Conservation (phyloP, 2,329 filamentous ascomycete genomes). For the Thyridium curvatum region DNA sequence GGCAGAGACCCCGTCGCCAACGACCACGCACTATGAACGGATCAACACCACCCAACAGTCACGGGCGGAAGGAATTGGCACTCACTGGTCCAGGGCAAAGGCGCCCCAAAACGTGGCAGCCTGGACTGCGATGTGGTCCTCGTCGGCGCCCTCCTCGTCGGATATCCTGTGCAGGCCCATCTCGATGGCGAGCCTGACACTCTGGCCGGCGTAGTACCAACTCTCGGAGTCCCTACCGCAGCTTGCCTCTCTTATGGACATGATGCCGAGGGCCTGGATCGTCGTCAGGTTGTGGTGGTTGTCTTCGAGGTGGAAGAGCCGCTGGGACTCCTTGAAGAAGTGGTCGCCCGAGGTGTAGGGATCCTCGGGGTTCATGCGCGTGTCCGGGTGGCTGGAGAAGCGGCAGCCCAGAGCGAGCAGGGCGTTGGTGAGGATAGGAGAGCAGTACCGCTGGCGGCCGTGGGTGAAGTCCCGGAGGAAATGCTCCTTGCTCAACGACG, state of each 20-base stretch:
- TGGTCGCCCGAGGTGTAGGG: constrained; percentile 63
- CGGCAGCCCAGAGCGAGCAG: constrained; percentile 61
- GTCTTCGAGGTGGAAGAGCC: constrained; percentile 50
- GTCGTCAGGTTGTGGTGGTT: constrained; percentile 61
- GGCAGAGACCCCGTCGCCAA: constrained; percentile 57
- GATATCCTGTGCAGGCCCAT: constrained; percentile 58
- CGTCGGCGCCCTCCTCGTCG: constrained; percentile 32
- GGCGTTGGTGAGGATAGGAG: constrained; percentile 59
- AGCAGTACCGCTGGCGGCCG: constrained; percentile 60
- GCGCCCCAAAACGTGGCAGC: constrained; percentile 57
- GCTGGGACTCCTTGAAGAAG: constrained; percentile 65
- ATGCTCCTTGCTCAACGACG: constrained; percentile 64
- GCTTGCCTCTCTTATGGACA: constrained; percentile 70
- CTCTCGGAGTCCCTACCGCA: constrained; percentile 67
- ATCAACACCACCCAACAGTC: constrained; percentile 11
- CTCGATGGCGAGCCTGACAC: constrained; percentile 65
- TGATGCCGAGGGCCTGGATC: constrained; percentile 68
- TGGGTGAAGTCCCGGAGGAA: constrained; percentile 60
- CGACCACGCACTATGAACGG: constrained; percentile 52
- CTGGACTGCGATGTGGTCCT: constrained; percentile 52
- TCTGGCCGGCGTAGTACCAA: constrained; percentile 67
- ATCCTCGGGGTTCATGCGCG: constrained; percentile 55
- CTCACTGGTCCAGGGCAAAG: constrained; percentile 58
- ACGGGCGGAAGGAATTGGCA: no score
- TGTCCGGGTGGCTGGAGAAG: constrained; percentile 59